Percentiles rank a stretch among this genome's conserved stretches.
Conservation (phyloP, 2,329 filamentous ascomycete genomes). For the Alternaria consortialis region DNA sequence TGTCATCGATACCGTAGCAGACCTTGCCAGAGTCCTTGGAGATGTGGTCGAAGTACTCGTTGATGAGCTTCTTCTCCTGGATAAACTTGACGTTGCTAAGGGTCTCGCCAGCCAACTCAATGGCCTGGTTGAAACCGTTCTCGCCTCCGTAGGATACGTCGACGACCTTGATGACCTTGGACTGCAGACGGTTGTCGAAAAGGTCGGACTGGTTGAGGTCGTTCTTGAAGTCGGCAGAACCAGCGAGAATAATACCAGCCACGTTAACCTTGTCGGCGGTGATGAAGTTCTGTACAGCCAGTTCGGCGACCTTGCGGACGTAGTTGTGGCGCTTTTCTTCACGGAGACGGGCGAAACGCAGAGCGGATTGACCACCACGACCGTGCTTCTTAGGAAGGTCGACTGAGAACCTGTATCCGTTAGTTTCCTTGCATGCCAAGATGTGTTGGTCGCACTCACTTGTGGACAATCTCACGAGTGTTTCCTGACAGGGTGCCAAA, state of each 20-base stretch:
- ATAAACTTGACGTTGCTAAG: conserved; percentile 99
- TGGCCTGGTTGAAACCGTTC: conserved; percentile 99
- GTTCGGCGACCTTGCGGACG: conserved; percentile 96
- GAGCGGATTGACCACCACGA: conserved; percentile 98
- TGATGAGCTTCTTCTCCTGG: conserved; percentile 99
- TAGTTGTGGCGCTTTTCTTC: conserved; percentile 99
- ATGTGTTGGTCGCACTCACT: conserved; percentile 54
- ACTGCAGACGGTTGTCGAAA: conserved; percentile 89
- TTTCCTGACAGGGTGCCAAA: conserved; percentile 98
- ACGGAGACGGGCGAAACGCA: conserved; percentile 98
- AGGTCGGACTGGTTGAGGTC: conserved; percentile 97
- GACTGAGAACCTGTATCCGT: conserved; percentile 73
- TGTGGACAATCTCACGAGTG: conserved; percentile 95
- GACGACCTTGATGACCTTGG: conserved; percentile 99
- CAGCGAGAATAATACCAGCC: conserved; percentile 91
- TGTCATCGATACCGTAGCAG: conserved; percentile 98
- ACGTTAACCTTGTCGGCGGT: conserved; percentile 99
- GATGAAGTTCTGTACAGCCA: conserved; percentile 99
- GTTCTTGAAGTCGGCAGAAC: conserved; percentile 99
- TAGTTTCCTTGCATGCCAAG: background rate
- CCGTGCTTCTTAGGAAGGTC: conserved; percentile 99
- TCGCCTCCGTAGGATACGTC: conserved; percentile 99
- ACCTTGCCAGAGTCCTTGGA: conserved; percentile 96
- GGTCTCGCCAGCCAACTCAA: conserved; percentile 93
- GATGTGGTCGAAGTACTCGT: conserved; percentile 98